Evolutionary conservation across 805 yeast genomes (phyloP), one percentile per base, ranked within the genome.

Genomic region (Zygoascus biomembranicola): DNA sequence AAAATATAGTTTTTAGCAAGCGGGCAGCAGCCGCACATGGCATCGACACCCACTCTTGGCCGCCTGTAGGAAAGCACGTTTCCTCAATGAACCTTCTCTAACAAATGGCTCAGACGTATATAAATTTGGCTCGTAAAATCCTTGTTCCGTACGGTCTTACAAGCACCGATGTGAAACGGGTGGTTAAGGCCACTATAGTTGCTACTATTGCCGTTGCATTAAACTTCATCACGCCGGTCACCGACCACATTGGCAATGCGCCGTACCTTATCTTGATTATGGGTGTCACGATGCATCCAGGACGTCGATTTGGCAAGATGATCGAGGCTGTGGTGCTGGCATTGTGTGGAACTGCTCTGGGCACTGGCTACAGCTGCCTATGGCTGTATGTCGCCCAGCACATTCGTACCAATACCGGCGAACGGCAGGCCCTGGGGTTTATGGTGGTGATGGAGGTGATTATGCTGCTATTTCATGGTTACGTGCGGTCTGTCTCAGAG

Each of bases 251-350:
- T 16, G 80, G 80, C 4, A 59, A 60, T 5, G 72, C 74, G 39
- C 73, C 77, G 1, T 74, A 75, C 10, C 70, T 77, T 72, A 60
- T 76, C 10, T 76, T 78, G 0, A 57, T 77, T 43, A 69, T 74
- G 5, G 70, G 78, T 1, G 79, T 76, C 14, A 74, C 73, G 61
- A 73, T 74, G 5, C 78, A 76, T 57, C 79, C 80, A 1, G 80
- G 80, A 0, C 69, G 79, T 56, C 67, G 81, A 50, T 66, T 75
- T 1, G 77, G 80, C 20, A 71, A 76, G 5, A 75, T 77, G 60
- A 66, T 77, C 26, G 78, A 77, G 56, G 72, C 73, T 20, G 67
- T 68, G 8, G 59, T 73, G 3, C 66, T 73, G 47, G 73, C 77
- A 59, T 55, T 67, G 1, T 64, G 73, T 1, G 81, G 80, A 0